Evolutionary conservation across 2,329 filamentous ascomycete species (phyloP).

Genomic region (Epichloe amarillans): DNA sequence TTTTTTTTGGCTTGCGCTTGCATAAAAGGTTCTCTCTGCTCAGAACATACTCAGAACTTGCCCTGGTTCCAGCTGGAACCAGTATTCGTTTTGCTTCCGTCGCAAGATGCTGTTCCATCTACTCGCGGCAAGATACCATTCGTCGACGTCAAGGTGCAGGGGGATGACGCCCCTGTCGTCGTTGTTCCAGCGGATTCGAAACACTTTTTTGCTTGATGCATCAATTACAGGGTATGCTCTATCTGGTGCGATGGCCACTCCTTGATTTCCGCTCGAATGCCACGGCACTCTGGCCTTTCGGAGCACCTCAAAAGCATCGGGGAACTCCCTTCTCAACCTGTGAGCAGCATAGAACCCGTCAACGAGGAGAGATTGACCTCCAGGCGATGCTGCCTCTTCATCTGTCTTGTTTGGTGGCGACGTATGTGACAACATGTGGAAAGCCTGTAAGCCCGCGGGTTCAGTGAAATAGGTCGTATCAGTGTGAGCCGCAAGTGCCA

Average conservation of each 20-base stretch:
- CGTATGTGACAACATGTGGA: slow-evolving; percentile 70
- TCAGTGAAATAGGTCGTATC: slow-evolving; percentile 96
- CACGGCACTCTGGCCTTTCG: slow-evolving; percentile 47
- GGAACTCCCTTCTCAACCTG: slow-evolving; percentile 40
- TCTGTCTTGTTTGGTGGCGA: slow-evolving; percentile 25
- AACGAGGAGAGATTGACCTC: slow-evolving; percentile 69
- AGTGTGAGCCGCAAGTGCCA: slow-evolving; percentile 73
- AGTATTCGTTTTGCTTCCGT: slow-evolving; percentile 53
- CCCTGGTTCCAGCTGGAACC: slow-evolving; percentile 72
- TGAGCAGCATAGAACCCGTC: slow-evolving; percentile 70
- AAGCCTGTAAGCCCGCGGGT: slow-evolving; percentile 79
- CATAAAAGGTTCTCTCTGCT: neutral
- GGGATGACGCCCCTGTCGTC: slow-evolving; percentile 69
- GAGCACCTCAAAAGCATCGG: slow-evolving; percentile 44
- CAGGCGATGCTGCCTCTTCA: slow-evolving; percentile 26
- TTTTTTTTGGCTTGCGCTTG: neutral
- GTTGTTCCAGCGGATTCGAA: slow-evolving; percentile 82
- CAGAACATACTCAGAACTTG: slow-evolving; percentile 51
- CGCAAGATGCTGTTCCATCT: slow-evolving; percentile 60
- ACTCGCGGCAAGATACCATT: slow-evolving; percentile 71
- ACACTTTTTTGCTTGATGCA: slow-evolving; percentile 29
- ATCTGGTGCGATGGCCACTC: slow-evolving; percentile 65
- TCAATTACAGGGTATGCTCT: slow-evolving; percentile 60
- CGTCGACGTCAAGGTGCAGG: slow-evolving; percentile 33
- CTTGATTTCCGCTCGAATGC: slow-evolving; percentile 83